phyloP scores from a whole-genome alignment of 352 stramenopile genomes.

The Phytophthora ramorum region DNA sequence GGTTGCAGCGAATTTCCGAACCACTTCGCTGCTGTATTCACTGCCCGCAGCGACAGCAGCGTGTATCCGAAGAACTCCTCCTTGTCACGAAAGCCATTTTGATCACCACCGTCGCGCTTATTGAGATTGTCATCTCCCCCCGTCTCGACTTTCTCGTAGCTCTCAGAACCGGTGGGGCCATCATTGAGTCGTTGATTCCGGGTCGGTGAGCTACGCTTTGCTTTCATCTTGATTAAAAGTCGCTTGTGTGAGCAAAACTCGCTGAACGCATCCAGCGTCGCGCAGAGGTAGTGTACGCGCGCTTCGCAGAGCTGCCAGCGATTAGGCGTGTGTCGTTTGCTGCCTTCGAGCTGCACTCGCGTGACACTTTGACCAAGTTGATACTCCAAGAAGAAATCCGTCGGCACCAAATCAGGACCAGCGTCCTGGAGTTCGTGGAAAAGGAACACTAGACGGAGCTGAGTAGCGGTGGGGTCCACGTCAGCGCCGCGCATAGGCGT shows the following conservation, averaged over 20 bases:
- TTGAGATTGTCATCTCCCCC: background rate
- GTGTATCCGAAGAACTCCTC: slow-evolving; percentile 63
- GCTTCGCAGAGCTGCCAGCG: slow-evolving; percentile 86
- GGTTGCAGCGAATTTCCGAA: slow-evolving; percentile 58
- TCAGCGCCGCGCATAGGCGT: slow-evolving; percentile 41
- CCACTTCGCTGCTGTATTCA: slow-evolving; percentile 65
- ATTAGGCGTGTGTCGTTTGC: slow-evolving; percentile 81
- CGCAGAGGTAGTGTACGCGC: slow-evolving; percentile 69
- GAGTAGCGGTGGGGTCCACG: slow-evolving; percentile 74
- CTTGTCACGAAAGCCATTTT: slow-evolving; percentile 9
- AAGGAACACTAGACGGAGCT: slow-evolving; percentile 80
- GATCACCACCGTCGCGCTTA: background rate
- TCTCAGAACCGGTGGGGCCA: background rate
- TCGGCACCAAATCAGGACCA: slow-evolving; percentile 52
- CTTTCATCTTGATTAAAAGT: slow-evolving; percentile 77
- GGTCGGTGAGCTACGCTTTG: slow-evolving; percentile 15
- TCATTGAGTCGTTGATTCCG: background rate
- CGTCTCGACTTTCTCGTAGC: background rate
- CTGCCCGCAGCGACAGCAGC: slow-evolving; percentile 57
- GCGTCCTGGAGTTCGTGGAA: slow-evolving; percentile 87
- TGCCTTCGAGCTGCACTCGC: slow-evolving; percentile 73
- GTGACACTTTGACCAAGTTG: slow-evolving; percentile 71
- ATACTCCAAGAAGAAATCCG: slow-evolving; percentile 83
- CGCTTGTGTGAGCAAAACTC: slow-evolving; percentile 74
- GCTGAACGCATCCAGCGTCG: slow-evolving; percentile 70